These are phyloP conservation scores for Talaromyces rugulosus DNA, from an alignment of 2,329 filamentous ascomycete species.

Conservation along the genomic window DNA sequence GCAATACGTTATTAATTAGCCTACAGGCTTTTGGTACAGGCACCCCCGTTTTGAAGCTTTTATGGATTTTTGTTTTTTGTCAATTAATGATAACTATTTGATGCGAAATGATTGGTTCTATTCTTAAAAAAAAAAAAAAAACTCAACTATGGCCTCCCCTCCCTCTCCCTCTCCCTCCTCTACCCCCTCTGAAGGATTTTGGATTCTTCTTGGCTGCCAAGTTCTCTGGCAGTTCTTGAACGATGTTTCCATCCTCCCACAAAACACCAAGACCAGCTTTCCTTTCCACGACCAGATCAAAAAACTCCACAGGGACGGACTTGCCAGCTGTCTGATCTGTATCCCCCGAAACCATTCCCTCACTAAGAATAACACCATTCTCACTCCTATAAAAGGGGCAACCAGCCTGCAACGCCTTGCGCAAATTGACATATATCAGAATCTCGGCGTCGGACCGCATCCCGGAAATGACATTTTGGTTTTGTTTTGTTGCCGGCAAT, in stretches of 20 bases:
- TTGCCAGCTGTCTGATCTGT: constrained; percentile 54
- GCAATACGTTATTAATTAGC: too few species aligned
- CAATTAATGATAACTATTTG: too few species aligned
- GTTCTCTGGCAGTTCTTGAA: constrained; percentile 45
- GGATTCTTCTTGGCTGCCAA: constrained; percentile 37
- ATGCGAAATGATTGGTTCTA: background rate
- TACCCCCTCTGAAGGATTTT: constrained; percentile 15
- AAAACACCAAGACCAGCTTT: constrained; percentile 67
- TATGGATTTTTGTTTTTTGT: too few species aligned
- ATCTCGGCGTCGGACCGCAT: constrained; percentile 76
- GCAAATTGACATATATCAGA: constrained; percentile 71
- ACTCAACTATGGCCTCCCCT: constrained; percentile 9
- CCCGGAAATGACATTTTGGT: constrained; percentile 62
- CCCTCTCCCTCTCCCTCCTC: constrained; percentile 19
- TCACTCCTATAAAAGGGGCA: constrained; percentile 74
- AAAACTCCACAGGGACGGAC: constrained; percentile 62
- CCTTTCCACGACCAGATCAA: constrained; percentile 70
- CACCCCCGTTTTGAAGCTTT: too few species aligned
- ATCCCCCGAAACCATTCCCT: constrained; percentile 37
- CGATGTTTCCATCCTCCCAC: constrained; percentile 54
- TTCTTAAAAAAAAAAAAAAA: background rate
- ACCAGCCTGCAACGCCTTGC: constrained; percentile 57
- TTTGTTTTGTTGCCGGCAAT: constrained; percentile 20
- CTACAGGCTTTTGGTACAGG: too few species aligned
- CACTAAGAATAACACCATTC: constrained; percentile 67